A percentile compares a stretch with the other conserved stretches of the same genome.
phyloP scores from a whole-genome alignment of 148 eudicot genomes.

The Amaranthus cruentus region DNA sequence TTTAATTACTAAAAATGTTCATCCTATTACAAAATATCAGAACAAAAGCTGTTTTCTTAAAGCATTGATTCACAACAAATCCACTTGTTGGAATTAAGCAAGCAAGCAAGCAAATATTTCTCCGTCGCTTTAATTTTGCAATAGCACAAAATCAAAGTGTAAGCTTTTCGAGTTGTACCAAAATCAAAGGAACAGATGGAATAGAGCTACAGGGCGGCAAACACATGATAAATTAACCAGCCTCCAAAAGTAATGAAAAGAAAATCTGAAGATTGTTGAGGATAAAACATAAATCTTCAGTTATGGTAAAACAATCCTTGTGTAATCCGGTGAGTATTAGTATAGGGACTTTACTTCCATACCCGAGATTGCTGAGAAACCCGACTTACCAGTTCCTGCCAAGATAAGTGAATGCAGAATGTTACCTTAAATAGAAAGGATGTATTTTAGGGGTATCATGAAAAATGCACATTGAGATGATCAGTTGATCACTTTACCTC shows the following conservation, averaged over 20 bases:
- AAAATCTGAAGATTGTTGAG: constrained; percentile 22
- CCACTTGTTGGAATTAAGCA: constrained; percentile 30
- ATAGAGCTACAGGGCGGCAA: constrained; percentile 5
- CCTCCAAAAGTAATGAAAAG: constrained; percentile 18
- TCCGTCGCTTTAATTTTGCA: too few species aligned
- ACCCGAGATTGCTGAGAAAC: constrained; percentile 32
- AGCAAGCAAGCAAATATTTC: too few species aligned
- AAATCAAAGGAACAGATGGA: background rate
- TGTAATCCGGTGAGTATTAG: constrained; percentile 1
- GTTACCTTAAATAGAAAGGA: background rate
- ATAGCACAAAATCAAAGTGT: too few species aligned
- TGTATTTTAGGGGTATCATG: background rate
- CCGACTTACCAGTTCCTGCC: constrained; percentile 65
- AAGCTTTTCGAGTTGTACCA: background rate
- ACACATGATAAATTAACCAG: constrained; percentile 10
- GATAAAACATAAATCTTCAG: constrained; percentile 28
- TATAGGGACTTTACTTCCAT: constrained; percentile 27
- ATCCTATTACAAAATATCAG: constrained; percentile 21
- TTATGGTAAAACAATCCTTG: constrained; percentile 21
- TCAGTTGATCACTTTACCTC: constrained; percentile 47
- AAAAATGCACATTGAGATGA: background rate
- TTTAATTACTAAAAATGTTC: constrained; percentile 1
- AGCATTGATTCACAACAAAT: constrained; percentile 28
- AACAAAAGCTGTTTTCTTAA: constrained; percentile 16
- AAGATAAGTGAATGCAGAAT: constrained; percentile 2